A percentile compares a stretch with the other conserved stretches of the same genome.
Conservation (phyloP, 164 flowering plant genomes). For the Chimonanthus praecox region DNA sequence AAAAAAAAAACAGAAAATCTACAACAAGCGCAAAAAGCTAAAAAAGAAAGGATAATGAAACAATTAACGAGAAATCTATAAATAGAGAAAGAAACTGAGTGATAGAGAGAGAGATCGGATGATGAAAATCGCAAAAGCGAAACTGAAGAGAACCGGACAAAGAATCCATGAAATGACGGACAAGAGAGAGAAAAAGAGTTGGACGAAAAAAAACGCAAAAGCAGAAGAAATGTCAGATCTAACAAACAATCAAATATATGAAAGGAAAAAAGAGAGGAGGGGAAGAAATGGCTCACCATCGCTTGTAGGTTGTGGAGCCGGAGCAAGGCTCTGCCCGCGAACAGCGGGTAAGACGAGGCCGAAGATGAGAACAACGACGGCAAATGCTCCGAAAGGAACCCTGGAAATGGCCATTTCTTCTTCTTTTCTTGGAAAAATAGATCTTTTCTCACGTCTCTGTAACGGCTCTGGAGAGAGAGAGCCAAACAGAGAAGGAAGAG, state of each 20-base stretch:
- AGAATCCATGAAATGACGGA: no score
- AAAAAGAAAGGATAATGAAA: not conserved
- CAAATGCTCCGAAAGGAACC: constrained; percentile 21
- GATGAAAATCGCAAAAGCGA: not conserved
- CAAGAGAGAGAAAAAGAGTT: not conserved
- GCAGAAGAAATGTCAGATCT: not conserved
- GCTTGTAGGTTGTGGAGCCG: constrained; percentile 48
- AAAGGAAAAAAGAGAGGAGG: no score
- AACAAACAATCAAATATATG: not conserved
- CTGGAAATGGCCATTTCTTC: constrained; percentile 25
- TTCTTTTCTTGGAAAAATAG: no score
- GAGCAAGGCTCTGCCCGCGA: constrained; percentile 34
- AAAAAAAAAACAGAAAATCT: not conserved
- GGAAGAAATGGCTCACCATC: constrained; percentile 25
- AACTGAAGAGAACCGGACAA: not conserved
- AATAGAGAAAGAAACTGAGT: not conserved
- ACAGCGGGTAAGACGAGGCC: constrained; percentile 23
- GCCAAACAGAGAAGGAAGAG: no score
- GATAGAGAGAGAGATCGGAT: not conserved
- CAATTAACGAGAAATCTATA: not conserved
- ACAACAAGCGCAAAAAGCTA: not conserved
- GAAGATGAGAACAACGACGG: constrained; percentile 22
- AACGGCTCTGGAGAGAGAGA: no score
- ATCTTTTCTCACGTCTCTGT: no score
- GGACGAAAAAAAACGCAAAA: not conserved